Percentiles rank a stretch among this genome's conserved stretches.
These are phyloP conservation scores for Clonostachys rosea DNA, from an alignment of 2,329 filamentous ascomycete genomes.

Conservation along the genomic window DNA sequence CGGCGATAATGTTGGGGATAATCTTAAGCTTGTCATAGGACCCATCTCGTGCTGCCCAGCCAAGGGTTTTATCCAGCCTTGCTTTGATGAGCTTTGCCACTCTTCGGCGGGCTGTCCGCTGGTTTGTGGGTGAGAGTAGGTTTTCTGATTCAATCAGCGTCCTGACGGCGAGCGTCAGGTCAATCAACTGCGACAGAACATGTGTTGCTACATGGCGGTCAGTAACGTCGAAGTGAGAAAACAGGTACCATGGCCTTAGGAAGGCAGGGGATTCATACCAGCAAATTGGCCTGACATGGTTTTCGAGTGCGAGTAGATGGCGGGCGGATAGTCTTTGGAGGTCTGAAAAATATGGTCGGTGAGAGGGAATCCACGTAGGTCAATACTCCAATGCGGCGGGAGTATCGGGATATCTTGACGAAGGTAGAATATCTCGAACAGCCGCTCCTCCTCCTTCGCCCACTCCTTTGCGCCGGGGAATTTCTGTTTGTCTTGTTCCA, in stretches of 20 bases:
- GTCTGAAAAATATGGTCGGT: conserved; percentile 26
- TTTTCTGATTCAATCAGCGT: conserved; percentile 26
- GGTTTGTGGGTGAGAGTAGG: conserved; percentile 11
- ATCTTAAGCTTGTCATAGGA: conserved; percentile 23
- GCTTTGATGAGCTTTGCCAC: conserved; percentile 23
- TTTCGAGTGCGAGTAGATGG: conserved; percentile 26
- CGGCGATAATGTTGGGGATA: conserved; percentile 31
- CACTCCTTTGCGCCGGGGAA: conserved; percentile 40
- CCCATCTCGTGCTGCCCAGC: conserved; percentile 35
- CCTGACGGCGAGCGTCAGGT: conserved; percentile 28
- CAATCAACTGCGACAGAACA: conserved; percentile 20
- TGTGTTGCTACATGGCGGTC: conserved; percentile 10
- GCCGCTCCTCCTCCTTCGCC: conserved; percentile 41
- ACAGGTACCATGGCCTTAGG: too few species aligned
- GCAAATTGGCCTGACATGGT: too few species aligned
- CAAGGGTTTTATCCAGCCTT: conserved; percentile 25
- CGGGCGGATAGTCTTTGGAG: conserved; percentile 18
- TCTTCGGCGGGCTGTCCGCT: background rate
- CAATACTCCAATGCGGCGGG: conserved; percentile 31
- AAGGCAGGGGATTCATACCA: too few species aligned
- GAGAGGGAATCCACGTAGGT: conserved; percentile 33
- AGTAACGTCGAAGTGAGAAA: too few species aligned
- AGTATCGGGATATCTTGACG: conserved; percentile 33
- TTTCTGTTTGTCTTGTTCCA: conserved; percentile 35
- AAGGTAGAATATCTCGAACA: conserved; percentile 35